Base-by-base conservation (phyloP, 169 alveolate species). In the Plasmodium reichenowi region DNA sequence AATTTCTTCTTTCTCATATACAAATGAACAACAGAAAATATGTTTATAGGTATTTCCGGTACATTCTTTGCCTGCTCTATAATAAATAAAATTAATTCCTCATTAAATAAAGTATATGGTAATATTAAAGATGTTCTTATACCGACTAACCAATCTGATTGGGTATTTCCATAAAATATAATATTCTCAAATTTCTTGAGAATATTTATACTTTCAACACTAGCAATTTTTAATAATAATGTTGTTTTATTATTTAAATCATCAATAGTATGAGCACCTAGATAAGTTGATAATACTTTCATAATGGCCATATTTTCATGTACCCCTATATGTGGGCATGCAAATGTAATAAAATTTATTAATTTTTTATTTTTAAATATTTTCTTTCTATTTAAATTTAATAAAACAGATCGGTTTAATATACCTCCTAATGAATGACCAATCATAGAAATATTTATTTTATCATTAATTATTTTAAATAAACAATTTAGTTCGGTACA, bases 361-460 rank as follows among this genome's bases (percentile, higher is more conserved):
- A 93, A 90, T 15, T 48, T 76, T 48, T 93, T 91, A 5, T 92
- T 87, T 75, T 71, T 78, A 38, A 75, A 66, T n/a, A 76, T 7
- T 75, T 76, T 90, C 63, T 88, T 64, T 76, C 91, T 38, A 74
- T 91, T 58, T 43, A 80, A 7, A 62, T 88, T 66, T 58, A 58
- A 45, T 62, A 92, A 68, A 56, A 88, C 86, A 89, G 72, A 59
- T 72, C 90, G 89, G 74, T 93, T 64, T 20, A 94, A 75, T 48
- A 94, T 76, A 5, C 95, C 95, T 6, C 96, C 96, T 50, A 92
- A 93, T 17, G 96, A 94, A 52, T 94, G 96, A 22, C 96, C 96
- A 24, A 94, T 71, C 76, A 93, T 63, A 70, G 95, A 93, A 22
- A 94, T 70, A 45, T 91, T 90, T 70, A 94, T 85, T 15, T 72